Evolutionary conservation across 2,329 filamentous ascomycete species (phyloP).

Genomic region (Aulographum hederae): DNA sequence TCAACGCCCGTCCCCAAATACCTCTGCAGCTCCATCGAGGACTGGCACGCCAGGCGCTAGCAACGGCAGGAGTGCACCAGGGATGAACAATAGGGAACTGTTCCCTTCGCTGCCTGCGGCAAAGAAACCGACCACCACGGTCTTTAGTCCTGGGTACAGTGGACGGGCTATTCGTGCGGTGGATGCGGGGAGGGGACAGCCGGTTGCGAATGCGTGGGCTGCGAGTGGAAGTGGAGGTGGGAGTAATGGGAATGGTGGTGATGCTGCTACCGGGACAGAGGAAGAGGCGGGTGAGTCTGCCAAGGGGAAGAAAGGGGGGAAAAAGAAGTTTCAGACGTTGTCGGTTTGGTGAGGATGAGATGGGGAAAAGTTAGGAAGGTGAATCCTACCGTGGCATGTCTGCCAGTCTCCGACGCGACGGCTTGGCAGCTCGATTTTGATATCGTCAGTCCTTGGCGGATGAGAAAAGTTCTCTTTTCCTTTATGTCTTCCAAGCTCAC

Average conservation of each 20-base stretch:
- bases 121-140: constrained; percentile 43
- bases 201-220: too few species aligned
- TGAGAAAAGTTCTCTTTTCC: too few species aligned
- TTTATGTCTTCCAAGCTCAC: too few species aligned
- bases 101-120: constrained; percentile 75
- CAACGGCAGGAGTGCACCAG: constrained; percentile 9
- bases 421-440: too few species aligned
- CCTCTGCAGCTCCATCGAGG: constrained; percentile 8
- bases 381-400: too few species aligned
- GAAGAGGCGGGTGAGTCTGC: not conserved
- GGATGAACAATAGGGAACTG: constrained; percentile 30
- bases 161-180: constrained; percentile 20
- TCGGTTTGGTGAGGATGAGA: too few species aligned
- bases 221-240: not conserved
- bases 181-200: constrained; percentile 16
- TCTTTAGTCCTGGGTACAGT: constrained; percentile 30
- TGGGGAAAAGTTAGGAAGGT: too few species aligned
- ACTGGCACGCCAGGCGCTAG: constrained; percentile 6
- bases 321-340: too few species aligned
- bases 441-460: too few species aligned
- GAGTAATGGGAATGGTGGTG: not conserved
- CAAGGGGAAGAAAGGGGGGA: not conserved
- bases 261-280: not conserved
- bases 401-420: too few species aligned
- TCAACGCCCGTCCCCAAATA: too few species aligned